phyloP scores from a whole-genome alignment of 352 stramenopile species.

The Phytophthora litchii region DNA sequence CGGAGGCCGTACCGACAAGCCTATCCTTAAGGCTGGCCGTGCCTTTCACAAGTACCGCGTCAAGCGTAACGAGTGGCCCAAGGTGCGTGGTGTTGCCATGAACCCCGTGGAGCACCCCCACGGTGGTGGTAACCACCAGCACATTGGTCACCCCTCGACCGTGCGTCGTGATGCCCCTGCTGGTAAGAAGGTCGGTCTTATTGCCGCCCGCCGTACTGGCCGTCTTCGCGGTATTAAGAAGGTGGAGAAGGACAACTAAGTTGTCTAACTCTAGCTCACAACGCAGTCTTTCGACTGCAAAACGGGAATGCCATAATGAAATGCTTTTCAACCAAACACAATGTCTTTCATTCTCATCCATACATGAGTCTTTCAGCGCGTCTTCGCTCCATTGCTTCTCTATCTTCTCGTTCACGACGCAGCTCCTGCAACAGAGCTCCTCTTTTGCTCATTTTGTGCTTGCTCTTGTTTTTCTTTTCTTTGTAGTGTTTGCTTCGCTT shows the following conservation, averaged over 20 bases:
- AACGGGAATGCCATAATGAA: conserved; percentile 63
- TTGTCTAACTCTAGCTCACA: conserved; percentile 31
- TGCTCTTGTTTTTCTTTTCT: conserved; percentile 28
- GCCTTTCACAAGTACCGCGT: conserved; percentile 98
- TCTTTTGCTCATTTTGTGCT: conserved; percentile 21
- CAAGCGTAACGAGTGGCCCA: conserved; percentile 99
- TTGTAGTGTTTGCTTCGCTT: conserved; percentile 19
- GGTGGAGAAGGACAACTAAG: conserved; percentile 91
- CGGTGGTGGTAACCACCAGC: conserved; percentile 99
- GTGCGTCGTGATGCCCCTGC: conserved; percentile 92
- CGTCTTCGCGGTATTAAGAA: conserved; percentile 98
- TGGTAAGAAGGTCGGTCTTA: conserved; percentile 99
- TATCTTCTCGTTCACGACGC: conserved; percentile 48
- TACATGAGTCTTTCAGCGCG: conserved; percentile 40
- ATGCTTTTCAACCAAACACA: conserved; percentile 35
- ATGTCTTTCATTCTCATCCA: conserved; percentile 1
- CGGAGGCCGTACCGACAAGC: conserved; percentile 99
- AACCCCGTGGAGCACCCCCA: conserved; percentile 99
- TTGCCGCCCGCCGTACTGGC: conserved; percentile 96
- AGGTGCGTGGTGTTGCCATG: conserved; percentile 99
- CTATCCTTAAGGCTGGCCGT: conserved; percentile 97
- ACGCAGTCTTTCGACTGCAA: conserved; percentile 14
- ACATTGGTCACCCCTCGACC: conserved; percentile 99
- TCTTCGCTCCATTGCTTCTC: conserved; percentile 34
- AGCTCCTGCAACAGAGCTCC: conserved; percentile 38